Conservation (phyloP, 1,284 basidiomycete genomes). For the Apiotrichum montevideense region DNA sequence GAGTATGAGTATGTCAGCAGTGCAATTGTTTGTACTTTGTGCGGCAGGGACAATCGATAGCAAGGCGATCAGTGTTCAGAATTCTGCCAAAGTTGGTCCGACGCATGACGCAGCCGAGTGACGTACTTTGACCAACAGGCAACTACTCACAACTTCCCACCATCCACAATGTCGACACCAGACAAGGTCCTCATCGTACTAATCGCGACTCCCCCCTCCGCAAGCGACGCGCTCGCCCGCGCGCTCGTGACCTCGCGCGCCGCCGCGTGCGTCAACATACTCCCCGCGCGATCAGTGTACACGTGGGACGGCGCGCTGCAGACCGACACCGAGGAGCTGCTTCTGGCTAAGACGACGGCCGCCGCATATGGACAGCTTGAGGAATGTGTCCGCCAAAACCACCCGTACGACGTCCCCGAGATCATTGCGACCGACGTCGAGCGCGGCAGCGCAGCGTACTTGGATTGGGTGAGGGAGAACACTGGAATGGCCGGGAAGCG, state of each 20-base stretch:
- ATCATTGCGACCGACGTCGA: background rate
- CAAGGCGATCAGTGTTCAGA: too few species aligned
- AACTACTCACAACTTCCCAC: too few species aligned
- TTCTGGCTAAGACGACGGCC: background rate
- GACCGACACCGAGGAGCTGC: background rate
- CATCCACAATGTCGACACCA: background rate
- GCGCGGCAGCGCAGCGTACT: background rate
- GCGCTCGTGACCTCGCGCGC: background rate
- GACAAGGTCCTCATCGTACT: background rate
- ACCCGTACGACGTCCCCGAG: slow-evolving; percentile 5
- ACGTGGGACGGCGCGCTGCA: background rate
- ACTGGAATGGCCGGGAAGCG: background rate
- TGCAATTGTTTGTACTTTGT: too few species aligned
- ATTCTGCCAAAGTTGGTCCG: too few species aligned
- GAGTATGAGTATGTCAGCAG: too few species aligned
- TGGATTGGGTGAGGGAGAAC: background rate
- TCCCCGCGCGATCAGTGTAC: background rate
- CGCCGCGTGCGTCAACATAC: background rate
- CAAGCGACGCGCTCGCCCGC: background rate
- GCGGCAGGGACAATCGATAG: too few species aligned
- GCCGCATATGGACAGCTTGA: background rate
- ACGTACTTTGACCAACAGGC: too few species aligned
- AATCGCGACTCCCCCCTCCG: background rate
- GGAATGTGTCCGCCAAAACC: background rate
- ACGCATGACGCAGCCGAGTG: too few species aligned